Conservation (phyloP, 2,329 filamentous ascomycete species). For the Elsinoe ampelina region DNA sequence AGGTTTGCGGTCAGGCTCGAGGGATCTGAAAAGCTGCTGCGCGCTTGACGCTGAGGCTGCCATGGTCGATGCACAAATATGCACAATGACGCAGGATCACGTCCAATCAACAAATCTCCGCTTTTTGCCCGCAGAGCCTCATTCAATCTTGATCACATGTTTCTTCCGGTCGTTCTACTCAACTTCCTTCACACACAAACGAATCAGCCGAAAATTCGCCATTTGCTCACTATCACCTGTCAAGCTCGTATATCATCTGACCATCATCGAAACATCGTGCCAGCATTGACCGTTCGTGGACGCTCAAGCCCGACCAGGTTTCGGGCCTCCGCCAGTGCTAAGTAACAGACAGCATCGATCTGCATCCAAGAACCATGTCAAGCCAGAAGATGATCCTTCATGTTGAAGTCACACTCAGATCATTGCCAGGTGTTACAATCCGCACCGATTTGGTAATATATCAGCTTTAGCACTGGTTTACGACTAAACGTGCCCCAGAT, state of each 20-base stretch:
- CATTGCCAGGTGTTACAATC: neutral
- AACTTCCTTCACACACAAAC: neutral
- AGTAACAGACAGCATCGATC: neutral
- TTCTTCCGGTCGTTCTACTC: neutral
- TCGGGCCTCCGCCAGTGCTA: neutral
- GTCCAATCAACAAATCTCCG: conserved; percentile 29
- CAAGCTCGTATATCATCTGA: too few species aligned
- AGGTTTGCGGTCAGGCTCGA: conserved; percentile 5
- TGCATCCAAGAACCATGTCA: neutral
- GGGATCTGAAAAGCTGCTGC: neutral
- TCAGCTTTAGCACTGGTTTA: conserved; percentile 22
- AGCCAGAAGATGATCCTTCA: neutral
- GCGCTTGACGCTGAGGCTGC: neutral
- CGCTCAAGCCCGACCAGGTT: too few species aligned
- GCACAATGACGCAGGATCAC: conserved; percentile 14
- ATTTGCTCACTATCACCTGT: too few species aligned
- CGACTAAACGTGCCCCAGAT: neutral
- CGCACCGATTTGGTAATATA: neutral
- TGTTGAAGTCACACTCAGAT: neutral
- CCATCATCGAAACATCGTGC: too few species aligned
- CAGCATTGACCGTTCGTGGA: too few species aligned
- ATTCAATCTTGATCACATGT: neutral
- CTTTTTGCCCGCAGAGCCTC: conserved; percentile 24
- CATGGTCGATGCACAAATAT: neutral
- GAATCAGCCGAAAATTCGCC: neutral